Evolutionary conservation across 345 rosid genomes (phyloP), one percentile per base, ranked within the genome.

Genomic region (Corchorus capsularis): DNA sequence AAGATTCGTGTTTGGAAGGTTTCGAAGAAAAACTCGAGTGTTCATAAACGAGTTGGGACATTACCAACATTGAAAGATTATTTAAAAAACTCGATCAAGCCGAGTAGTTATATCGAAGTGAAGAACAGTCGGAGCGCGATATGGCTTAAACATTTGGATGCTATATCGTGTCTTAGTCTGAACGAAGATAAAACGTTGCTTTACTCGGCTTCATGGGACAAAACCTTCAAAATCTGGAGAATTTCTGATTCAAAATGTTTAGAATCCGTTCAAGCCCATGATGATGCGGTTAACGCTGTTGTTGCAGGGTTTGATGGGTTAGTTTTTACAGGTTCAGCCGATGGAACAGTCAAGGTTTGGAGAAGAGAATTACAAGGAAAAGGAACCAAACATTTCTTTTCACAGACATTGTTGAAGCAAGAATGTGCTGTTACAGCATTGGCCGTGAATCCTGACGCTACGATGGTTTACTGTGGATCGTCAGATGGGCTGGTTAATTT

Each of bases 131-230:
- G 82, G 6, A 90, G 69, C 55, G 82, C 65, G 1, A 39, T 89
- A 7, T 89, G 94, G 92, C 78, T 85, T 17, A 86, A 84, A 46
- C 98, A 95, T 62, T 49, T 86, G 16, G 99, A 93, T 65, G 97
- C 99, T 0, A 89, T 95, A 13, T 93, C 99, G 8, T 88, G 93
- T 67, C 87, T 95, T 2, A 80, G 93, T 41, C 67, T 93, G 49
- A 93, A 83, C 72, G 99, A 95, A 75, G 98, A 92, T 61, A 78
- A 64, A 41, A 39, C 61, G 16, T 65, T 92, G 0, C 79, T 95
- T 49, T 95, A 95, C 71, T 90, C 99, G 0, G 90, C 93, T 11
- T 93, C 97, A 0, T 92, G 99, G 99, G 98, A 95, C 71, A 93
- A 88, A 73, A 92, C 99, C 7, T 89, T 93, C 54, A 95, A 95